These are phyloP conservation scores for Knufia fluminis DNA, from an alignment of 2,329 filamentous ascomycete genomes.

Conservation along the genomic window DNA sequence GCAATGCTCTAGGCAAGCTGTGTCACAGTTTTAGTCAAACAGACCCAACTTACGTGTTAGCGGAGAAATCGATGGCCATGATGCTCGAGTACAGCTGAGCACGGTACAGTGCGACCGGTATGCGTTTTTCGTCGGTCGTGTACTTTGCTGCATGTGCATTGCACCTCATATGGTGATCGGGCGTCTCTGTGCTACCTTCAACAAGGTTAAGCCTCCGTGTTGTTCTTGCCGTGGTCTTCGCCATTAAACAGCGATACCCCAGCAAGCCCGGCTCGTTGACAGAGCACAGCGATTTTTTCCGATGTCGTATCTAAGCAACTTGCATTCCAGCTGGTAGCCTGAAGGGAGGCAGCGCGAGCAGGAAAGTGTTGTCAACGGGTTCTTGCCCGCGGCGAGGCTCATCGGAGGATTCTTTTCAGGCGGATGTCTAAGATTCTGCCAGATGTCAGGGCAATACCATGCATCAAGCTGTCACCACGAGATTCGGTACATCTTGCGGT, in stretches of 20 bases:
- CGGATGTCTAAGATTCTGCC: neutral
- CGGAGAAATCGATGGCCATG: neutral
- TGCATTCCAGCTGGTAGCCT: neutral
- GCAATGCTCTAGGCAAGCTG: neutral
- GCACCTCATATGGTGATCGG: neutral
- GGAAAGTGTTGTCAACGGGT: neutral
- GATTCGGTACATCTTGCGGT: neutral
- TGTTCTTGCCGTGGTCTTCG: neutral
- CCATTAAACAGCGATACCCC: neutral
- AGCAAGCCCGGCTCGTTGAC: neutral
- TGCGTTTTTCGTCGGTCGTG: neutral
- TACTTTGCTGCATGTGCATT: neutral
- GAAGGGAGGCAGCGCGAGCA: neutral
- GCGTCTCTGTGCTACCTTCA: constrained; percentile 1
- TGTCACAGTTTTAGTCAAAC: constrained; percentile 10
- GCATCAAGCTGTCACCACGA: neutral
- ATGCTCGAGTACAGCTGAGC: constrained; percentile 3
- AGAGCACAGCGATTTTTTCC: neutral
- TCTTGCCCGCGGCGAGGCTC: neutral
- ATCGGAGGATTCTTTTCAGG: neutral
- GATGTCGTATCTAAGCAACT: neutral
- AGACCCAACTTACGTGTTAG: neutral
- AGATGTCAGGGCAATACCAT: constrained; percentile 4
- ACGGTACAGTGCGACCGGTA: neutral
- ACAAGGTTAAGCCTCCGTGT: neutral